A percentile compares a stretch with the other conserved stretches of the same genome.
Evolutionary conservation across 345 rosid genomes (phyloP).

Genomic region (Gossypium mustelinum): DNA sequence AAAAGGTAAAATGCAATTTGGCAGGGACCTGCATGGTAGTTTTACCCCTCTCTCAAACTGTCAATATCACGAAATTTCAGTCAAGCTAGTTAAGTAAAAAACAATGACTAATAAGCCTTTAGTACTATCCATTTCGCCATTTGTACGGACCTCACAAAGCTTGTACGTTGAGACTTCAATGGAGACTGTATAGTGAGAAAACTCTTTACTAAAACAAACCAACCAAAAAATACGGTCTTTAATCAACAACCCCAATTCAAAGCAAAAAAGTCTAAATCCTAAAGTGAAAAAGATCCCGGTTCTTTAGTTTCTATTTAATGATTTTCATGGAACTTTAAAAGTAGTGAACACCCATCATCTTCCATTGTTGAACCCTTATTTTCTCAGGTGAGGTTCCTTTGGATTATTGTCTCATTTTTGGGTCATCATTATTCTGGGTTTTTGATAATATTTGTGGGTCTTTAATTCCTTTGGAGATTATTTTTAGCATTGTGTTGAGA

Average conservation of each 20-base stretch:
- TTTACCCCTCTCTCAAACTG: background rate
- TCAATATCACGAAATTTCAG: background rate
- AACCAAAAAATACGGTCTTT: background rate
- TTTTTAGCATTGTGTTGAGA: background rate
- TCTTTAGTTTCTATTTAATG: background rate
- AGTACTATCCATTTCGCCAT: background rate
- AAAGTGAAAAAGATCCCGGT: background rate
- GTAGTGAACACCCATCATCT: background rate
- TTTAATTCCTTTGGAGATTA: background rate
- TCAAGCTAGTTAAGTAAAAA: background rate
- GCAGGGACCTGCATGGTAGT: too few species aligned
- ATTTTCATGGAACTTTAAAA: background rate
- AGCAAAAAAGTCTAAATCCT: background rate
- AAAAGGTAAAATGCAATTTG: too few species aligned
- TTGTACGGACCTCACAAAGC: background rate
- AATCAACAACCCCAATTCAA: background rate
- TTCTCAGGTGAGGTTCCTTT: too few species aligned
- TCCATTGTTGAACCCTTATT: background rate
- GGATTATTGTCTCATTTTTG: background rate
- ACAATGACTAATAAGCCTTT: too few species aligned
- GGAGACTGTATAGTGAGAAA: conserved; percentile 6
- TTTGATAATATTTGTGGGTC: background rate
- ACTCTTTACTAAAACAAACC: background rate
- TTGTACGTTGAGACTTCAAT: background rate
- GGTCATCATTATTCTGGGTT: background rate